phyloP scores from a whole-genome alignment of 78 protist genomes.

The Dictyostelium purpureum region DNA sequence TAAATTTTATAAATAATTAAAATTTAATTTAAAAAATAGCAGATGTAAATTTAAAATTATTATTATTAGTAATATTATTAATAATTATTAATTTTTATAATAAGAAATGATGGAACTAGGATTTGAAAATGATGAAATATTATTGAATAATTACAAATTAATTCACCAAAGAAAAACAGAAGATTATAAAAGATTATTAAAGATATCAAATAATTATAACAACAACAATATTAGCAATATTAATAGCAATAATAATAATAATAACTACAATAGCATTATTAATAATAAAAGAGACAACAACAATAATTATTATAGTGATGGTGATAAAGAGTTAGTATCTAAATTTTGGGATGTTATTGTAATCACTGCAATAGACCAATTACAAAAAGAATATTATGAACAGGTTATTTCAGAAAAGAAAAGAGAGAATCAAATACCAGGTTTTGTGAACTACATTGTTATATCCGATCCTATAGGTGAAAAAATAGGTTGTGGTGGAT shows the following conservation, averaged over 20 bases:
- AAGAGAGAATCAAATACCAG: constrained; percentile 5
- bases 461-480: constrained; percentile 66
- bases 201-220: too few relatives aligned
- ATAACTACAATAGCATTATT: too few relatives aligned
- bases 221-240: too few relatives aligned
- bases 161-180: constrained; percentile 34
- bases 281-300: too few relatives aligned
- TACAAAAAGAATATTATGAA: constrained; percentile 62
- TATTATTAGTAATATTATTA: too few relatives aligned
- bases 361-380: constrained; percentile 70
- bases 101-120: constrained; percentile 32
- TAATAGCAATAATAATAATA: too few relatives aligned
- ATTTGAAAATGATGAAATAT: constrained; percentile 13
- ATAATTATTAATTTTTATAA: too few relatives aligned
- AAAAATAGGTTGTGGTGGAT: constrained; percentile 79
- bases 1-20: too few relatives aligned
- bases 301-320: neutral
- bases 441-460: constrained; percentile 30
- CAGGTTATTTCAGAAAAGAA: constrained; percentile 27
- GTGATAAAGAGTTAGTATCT: neutral
- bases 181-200: constrained; percentile 1
- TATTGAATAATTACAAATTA: neutral
- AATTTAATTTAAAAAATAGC: too few relatives aligned
- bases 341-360: constrained; percentile 66
- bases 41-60: too few relatives aligned